phyloP scores from a whole-genome alignment of 768 basidiomycete species.

The Plicaturopsis crispa region DNA sequence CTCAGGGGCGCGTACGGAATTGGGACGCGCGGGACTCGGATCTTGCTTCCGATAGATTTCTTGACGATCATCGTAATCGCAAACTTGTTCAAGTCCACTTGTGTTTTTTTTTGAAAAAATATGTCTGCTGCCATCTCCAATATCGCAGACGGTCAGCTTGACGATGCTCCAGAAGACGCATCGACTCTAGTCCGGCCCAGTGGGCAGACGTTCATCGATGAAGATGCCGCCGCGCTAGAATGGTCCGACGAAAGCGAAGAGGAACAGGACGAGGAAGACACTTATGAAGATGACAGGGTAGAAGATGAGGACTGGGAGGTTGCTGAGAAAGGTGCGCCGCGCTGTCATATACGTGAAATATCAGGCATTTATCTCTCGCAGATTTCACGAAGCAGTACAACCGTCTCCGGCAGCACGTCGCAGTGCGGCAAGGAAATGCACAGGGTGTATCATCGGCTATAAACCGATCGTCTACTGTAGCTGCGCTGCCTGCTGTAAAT shows the following conservation, averaged over 20 bases:
- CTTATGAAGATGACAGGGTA: conserved; percentile 50
- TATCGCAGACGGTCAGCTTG: conserved; percentile 53
- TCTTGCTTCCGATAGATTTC: too few species aligned
- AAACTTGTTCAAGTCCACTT: too few species aligned
- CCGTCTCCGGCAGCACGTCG: conserved; percentile 85
- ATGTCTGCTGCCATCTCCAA: too few species aligned
- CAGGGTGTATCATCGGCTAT: conserved; percentile 49
- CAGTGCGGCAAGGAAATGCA: conserved; percentile 68
- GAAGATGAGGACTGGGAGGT: conserved; percentile 90
- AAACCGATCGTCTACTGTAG: conserved; percentile 42
- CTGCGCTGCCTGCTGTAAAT: conserved; percentile 66
- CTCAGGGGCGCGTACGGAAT: too few species aligned
- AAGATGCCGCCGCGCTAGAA: conserved; percentile 17
- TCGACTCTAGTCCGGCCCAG: conserved; percentile 13
- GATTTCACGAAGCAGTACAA: conserved; percentile 99
- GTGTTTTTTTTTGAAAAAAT: too few species aligned
- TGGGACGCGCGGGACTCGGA: too few species aligned
- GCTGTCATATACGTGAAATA: too few species aligned
- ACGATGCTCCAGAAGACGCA: conserved; percentile 41
- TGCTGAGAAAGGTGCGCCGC: conserved; percentile 62
- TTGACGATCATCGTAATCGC: too few species aligned
- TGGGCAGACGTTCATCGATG: conserved; percentile 35
- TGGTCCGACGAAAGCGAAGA: conserved; percentile 21
- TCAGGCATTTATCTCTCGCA: conserved; percentile 22
- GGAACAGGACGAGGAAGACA: conserved; percentile 26